A percentile compares a stretch with the other conserved stretches of the same genome.
phyloP scores from a whole-genome alignment of 139 green algal species.

The Klebsormidium nitens region DNA sequence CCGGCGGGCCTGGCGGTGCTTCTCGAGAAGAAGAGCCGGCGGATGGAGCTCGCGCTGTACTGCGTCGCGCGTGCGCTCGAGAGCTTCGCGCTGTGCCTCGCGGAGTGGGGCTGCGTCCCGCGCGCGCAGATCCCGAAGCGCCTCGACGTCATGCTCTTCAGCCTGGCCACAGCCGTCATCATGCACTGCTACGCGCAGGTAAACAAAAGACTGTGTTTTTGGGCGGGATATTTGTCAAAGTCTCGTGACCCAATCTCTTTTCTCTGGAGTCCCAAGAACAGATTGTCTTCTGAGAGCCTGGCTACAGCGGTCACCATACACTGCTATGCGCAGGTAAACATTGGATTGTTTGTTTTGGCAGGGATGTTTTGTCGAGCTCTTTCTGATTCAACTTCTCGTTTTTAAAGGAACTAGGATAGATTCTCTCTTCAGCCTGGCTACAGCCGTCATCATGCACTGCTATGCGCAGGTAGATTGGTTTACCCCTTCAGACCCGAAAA shows the following conservation, averaged over 20 bases:
- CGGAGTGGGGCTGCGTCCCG: constrained; percentile 45
- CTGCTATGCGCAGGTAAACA: constrained; percentile 81
- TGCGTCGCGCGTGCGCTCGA: constrained; percentile 61
- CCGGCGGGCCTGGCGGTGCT: constrained; percentile 62
- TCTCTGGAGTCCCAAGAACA: too few relatives aligned
- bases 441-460: constrained; percentile 84
- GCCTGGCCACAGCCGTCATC: constrained; percentile 65
- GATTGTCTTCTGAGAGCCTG: constrained; percentile 67
- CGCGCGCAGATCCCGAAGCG: constrained; percentile 29
- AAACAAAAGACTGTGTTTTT: too few relatives aligned
- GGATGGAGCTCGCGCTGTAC: constrained; percentile 95
- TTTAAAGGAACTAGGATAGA: too few relatives aligned
- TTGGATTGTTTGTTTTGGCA: too few relatives aligned
- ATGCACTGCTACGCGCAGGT: constrained; percentile 84
- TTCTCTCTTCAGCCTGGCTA: constrained; percentile 65
- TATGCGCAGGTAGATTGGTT: too few relatives aligned
- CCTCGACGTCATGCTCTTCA: constrained; percentile 78
- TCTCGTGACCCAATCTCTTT: too few relatives aligned
- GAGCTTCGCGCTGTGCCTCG: constrained; percentile 58
- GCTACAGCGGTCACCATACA: constrained; percentile 77
- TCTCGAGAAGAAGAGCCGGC: constrained; percentile 84
- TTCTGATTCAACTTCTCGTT: too few relatives aligned
- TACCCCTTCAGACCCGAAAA: too few relatives aligned
- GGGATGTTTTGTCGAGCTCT: too few relatives aligned
- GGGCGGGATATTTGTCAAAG: too few relatives aligned